Evolutionary conservation across 176 grass and related monocot genomes (phyloP).

Genomic region (Juncus inflexus): DNA sequence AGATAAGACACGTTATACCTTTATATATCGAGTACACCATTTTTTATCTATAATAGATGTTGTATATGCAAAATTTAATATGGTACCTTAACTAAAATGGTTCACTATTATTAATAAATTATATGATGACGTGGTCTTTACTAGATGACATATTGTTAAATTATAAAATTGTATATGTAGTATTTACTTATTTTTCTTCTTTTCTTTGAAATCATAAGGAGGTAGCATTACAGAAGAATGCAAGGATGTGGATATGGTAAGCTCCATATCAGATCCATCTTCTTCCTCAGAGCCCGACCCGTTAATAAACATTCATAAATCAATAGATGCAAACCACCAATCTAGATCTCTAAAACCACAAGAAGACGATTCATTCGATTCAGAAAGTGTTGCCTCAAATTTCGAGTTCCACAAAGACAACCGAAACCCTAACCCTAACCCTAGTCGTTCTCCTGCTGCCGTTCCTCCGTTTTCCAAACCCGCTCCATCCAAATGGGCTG

Average conservation of each 20-base stretch:
- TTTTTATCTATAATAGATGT: neutral
- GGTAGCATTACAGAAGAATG: constrained; percentile 46
- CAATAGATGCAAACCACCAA: constrained; percentile 32
- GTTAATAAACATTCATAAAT: constrained; percentile 24
- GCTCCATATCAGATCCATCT: constrained; percentile 50
- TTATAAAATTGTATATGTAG: neutral
- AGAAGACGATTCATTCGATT: constrained; percentile 76
- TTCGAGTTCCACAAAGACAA: constrained; percentile 93
- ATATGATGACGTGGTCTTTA: neutral
- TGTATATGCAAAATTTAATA: too few species aligned
- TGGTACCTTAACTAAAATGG: too few species aligned
- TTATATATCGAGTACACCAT: neutral
- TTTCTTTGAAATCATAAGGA: constrained; percentile 35
- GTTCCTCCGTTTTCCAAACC: constrained; percentile 71
- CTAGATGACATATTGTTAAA: neutral
- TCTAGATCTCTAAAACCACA: constrained; percentile 43
- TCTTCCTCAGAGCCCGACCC: constrained; percentile 41
- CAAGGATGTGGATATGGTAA: constrained; percentile 88
- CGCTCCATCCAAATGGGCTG: constrained; percentile 89
- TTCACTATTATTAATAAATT: neutral
- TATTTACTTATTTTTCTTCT: constrained; percentile 3
- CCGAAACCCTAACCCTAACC: constrained; percentile 20
- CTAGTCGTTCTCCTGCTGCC: constrained; percentile 7
- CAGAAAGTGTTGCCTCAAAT: constrained; percentile 61
- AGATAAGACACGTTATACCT: constrained; percentile 34